These are phyloP conservation scores for Russula lepida DNA, from an alignment of 768 basidiomycete species.

Conservation along the genomic window DNA sequence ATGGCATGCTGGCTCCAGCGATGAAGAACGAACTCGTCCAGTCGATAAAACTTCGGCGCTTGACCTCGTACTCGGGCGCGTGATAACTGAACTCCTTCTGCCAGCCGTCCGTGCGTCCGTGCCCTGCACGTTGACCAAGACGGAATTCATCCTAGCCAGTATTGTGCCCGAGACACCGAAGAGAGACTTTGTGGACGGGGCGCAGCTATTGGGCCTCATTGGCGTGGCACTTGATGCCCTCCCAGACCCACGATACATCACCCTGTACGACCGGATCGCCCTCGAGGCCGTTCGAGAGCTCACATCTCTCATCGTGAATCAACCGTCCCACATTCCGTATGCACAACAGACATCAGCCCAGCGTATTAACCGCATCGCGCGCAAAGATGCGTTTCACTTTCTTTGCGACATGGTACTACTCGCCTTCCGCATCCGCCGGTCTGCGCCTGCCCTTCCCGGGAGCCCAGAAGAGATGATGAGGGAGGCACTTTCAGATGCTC, in stretches of 20 bases:
- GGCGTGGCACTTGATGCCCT: neutral
- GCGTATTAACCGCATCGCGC: slow-evolving; percentile 10
- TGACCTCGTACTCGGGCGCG: neutral
- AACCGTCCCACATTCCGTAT: neutral
- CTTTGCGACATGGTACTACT: slow-evolving; percentile 6
- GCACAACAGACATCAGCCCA: neutral
- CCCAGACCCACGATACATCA: neutral
- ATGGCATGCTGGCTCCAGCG: neutral
- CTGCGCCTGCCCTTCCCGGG: neutral
- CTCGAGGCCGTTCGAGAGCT: slow-evolving; percentile 10
- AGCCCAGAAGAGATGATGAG: neutral
- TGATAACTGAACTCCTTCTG: slow-evolving; percentile 1
- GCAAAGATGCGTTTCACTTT: slow-evolving; percentile 15
- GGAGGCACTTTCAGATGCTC: neutral
- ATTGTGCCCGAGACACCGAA: neutral
- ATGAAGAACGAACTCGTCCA: neutral
- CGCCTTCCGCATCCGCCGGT: slow-evolving; percentile 1
- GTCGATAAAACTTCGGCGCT: neutral
- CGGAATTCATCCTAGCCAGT: neutral
- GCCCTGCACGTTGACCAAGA: slow-evolving; percentile 8
- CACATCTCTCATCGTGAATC: slow-evolving; percentile 1
- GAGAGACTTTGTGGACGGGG: neutral
- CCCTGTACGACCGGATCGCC: neutral
- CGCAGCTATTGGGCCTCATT: neutral
- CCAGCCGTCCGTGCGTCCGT: slow-evolving; percentile 6